These are phyloP conservation scores for Klebsormidium nitens DNA, from an alignment of 139 green algal species.

Conservation along the genomic window DNA sequence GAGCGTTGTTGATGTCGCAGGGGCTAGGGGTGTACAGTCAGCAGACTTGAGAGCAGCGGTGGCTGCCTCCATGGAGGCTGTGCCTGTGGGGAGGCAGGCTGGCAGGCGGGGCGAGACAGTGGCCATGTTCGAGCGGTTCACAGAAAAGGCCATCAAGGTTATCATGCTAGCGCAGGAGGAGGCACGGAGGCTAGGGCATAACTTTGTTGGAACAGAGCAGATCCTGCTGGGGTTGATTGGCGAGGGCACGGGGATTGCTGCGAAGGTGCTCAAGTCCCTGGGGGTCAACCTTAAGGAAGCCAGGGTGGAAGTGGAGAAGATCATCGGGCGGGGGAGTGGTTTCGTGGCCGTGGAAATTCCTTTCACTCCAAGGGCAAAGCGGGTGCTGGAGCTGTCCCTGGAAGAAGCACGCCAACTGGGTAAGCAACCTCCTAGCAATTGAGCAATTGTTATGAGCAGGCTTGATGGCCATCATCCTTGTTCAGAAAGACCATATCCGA, in stretches of 20 bases:
- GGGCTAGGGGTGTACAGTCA: no score
- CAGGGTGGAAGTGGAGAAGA: conserved; percentile 96
- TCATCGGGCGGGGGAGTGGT: conserved; percentile 92
- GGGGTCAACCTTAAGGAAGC: conserved; percentile 98
- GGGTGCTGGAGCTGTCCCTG: conserved; percentile 95
- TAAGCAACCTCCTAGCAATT: no score
- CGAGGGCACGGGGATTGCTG: conserved; percentile 96
- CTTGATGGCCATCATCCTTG: no score
- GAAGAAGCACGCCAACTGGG: conserved; percentile 96
- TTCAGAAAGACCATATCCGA: no score
- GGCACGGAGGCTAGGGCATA: conserved; percentile 86
- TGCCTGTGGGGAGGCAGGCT: no score
- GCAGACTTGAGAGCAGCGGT: no score
- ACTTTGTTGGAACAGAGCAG: conserved; percentile 99
- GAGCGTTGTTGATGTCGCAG: no score
- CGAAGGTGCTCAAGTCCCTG: conserved; percentile 99
- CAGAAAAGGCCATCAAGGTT: conserved; percentile 77
- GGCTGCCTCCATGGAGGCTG: no score
- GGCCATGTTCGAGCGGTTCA: conserved; percentile 97
- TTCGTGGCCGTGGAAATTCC: conserved; percentile 99
- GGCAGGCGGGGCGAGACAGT: neutral
- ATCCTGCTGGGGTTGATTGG: conserved; percentile 97
- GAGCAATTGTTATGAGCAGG: no score
- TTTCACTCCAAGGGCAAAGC: conserved; percentile 97
- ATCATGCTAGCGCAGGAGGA: conserved; percentile 99